Evolutionary conservation across 148 eudicot species (phyloP), one percentile per base, ranked within the genome.

Genomic region (Chenopodium suecicum): DNA sequence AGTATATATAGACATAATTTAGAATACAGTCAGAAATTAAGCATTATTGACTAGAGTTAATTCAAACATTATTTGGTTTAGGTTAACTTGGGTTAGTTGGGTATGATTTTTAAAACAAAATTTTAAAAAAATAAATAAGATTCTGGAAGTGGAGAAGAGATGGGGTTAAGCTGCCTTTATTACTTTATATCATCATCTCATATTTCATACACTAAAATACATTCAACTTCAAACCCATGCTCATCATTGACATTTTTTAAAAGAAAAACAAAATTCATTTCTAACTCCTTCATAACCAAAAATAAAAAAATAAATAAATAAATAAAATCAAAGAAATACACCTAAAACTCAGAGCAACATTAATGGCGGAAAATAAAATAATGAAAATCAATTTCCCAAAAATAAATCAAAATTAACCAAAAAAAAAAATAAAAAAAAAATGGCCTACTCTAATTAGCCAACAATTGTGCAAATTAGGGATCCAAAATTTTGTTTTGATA

Each of bases 41-140:
- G 62, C 4, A 56, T 56, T 56, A 56, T 56, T 56, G 62, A 56
- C 62, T 56, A 19, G 16, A 56, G 22, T 56, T 56, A 56, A 56
- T 56, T 19, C 44, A 41, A 56, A 56, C 62, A 56, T 56, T 56
- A 56, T 56, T 56, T 56, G 82, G 78, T 71, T 50, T 46, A 62
- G 48, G 23, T 77, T 14, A 84, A 84, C 86, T 66, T 0, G 58
- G 77, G 81, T 84, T 84, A 76, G 48, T 60, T 25, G 48, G 62
- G 60, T 13, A 50, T 11, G 16, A 56, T 2, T 56, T 56, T 56
- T 2, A 3, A 56, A 56, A 17, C 7, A 14, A 17, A 17, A 7
- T 14, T 17, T 4, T 27, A 27, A 16, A 56, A 56, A 56, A 56
- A 16, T 4, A 56, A 14, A 56, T 41, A 41, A 56, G 54, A 50